Evolutionary conservation across 805 yeast species (phyloP).

Genomic region (Nadsonia fulvescens): DNA sequence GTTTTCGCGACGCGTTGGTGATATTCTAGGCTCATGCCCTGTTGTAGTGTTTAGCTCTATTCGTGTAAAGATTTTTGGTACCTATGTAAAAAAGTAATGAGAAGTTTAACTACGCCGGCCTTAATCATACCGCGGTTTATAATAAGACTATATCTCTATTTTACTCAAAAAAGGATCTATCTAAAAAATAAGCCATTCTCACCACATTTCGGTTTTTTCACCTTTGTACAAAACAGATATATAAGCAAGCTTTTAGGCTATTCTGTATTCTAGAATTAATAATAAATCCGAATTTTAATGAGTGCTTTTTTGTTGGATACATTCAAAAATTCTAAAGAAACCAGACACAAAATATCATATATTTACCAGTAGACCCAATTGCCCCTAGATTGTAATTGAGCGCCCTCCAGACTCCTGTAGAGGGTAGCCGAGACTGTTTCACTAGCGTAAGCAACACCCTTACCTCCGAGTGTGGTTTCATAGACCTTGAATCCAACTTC

Average conservation of each 20-base stretch:
- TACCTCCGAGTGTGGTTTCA: slow-evolving; percentile 73
- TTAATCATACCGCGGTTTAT: too few relatives aligned
- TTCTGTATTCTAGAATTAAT: slow-evolving; percentile 1
- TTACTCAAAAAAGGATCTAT: slow-evolving; percentile 1
- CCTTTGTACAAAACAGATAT: slow-evolving; percentile 1
- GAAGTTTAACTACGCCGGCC: too few relatives aligned
- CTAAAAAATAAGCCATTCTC: neutral
- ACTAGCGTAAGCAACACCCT: slow-evolving; percentile 58
- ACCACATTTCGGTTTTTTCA: neutral
- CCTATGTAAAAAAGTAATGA: too few relatives aligned
- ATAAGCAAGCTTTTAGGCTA: slow-evolving; percentile 2
- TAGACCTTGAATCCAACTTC: slow-evolving; percentile 42
- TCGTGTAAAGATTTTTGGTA: too few relatives aligned
- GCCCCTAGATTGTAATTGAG: too few relatives aligned
- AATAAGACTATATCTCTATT: too few relatives aligned
- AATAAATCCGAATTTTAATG: slow-evolving; percentile 3
- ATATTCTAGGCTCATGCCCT: too few relatives aligned
- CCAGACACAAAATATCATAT: slow-evolving; percentile 24
- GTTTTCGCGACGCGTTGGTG: too few relatives aligned
- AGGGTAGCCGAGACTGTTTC: too few relatives aligned
- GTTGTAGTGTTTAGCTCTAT: too few relatives aligned
- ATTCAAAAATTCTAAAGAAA: slow-evolving; percentile 10
- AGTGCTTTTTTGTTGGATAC: too few relatives aligned
- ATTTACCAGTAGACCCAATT: slow-evolving; percentile 20
- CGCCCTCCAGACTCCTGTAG: too few relatives aligned